Conservation (phyloP, 2,329 filamentous ascomycete species). For the Erysiphe neolycopersici region DNA sequence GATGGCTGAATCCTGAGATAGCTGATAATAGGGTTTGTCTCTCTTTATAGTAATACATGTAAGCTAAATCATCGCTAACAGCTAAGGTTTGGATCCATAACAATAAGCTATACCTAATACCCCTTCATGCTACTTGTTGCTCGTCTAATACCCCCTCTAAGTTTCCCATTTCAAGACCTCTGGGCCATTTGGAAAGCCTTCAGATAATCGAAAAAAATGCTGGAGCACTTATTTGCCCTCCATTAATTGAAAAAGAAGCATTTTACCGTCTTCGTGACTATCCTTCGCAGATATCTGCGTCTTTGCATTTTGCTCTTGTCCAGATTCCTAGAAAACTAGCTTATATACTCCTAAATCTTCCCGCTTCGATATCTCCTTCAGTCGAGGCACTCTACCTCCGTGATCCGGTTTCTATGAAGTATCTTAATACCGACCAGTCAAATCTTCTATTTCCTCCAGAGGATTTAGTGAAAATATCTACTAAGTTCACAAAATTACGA, state of each 20-base stretch:
- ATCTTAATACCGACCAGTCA: conserved; percentile 28
- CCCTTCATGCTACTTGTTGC: conserved; percentile 18
- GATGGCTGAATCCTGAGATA: conserved; percentile 78
- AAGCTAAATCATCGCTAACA: neutral
- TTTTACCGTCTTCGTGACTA: conserved; percentile 76
- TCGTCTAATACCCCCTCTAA: conserved; percentile 15
- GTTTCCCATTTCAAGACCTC: conserved; percentile 14
- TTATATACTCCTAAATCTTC: conserved; percentile 47
- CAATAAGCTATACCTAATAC: conserved; percentile 49
- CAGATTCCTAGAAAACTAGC: conserved; percentile 62
- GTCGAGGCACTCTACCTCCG: conserved; percentile 83
- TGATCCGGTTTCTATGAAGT: conserved; percentile 49
- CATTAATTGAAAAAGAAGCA: conserved; percentile 58
- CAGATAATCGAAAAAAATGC: conserved; percentile 28
- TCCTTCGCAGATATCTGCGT: conserved; percentile 44
- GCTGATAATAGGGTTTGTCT: conserved; percentile 42
- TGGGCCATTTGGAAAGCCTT: conserved; percentile 40
- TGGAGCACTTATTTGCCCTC: conserved; percentile 37
- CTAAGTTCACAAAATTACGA: conserved; percentile 64
- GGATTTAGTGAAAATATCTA: conserved; percentile 56
- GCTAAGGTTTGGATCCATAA: conserved; percentile 55
- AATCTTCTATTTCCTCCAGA: conserved; percentile 40
- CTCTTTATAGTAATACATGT: neutral
- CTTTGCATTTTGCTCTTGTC: conserved; percentile 48
- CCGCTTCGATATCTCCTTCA: conserved; percentile 53